Percentiles rank a stretch among this genome's conserved stretches.
Conservation (phyloP, 2,329 filamentous ascomycete genomes). For the Didymellaceae sp. region DNA sequence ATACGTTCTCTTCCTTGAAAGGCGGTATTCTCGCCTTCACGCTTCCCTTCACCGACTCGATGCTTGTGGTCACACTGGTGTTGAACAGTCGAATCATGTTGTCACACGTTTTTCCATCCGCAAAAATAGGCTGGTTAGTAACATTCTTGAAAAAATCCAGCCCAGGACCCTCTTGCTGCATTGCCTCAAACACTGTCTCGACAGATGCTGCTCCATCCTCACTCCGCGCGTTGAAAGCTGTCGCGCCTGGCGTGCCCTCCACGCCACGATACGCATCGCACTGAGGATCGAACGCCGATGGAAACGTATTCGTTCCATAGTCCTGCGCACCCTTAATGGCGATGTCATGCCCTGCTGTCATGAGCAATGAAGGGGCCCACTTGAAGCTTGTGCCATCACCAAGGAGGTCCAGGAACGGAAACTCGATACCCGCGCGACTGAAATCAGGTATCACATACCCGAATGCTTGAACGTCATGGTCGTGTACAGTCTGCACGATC, state of each 20-base stretch:
- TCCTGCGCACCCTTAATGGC: conserved; percentile 55
- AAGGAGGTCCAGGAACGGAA: conserved; percentile 63
- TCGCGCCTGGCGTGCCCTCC: conserved; percentile 1
- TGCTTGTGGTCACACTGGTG: conserved; percentile 51
- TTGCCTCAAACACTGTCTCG: conserved; percentile 24
- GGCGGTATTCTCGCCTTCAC: conserved; percentile 40
- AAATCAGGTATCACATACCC: conserved; percentile 57
- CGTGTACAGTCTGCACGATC: conserved; percentile 57
- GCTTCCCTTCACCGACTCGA: conserved; percentile 44
- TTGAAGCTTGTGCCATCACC: conserved; percentile 59
- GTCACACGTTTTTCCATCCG: conserved; percentile 52
- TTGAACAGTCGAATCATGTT: conserved; percentile 56
- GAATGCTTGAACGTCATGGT: conserved; percentile 59
- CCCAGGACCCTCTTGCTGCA: conserved; percentile 40
- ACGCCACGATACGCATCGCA: conserved; percentile 58
- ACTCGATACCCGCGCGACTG: conserved; percentile 58
- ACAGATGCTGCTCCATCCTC: conserved; percentile 19
- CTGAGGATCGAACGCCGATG: conserved; percentile 54
- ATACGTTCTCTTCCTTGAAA: conserved; percentile 39
- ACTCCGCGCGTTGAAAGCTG: conserved; percentile 31
- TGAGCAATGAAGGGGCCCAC: conserved; percentile 57
- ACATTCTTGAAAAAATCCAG: conserved; percentile 57
- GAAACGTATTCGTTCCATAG: conserved; percentile 56
- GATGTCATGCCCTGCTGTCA: conserved; percentile 52
- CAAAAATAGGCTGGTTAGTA: conserved; percentile 62